Base-by-base conservation (phyloP, 352 stramenopile genomes). In the Pythium oligandrum region DNA sequence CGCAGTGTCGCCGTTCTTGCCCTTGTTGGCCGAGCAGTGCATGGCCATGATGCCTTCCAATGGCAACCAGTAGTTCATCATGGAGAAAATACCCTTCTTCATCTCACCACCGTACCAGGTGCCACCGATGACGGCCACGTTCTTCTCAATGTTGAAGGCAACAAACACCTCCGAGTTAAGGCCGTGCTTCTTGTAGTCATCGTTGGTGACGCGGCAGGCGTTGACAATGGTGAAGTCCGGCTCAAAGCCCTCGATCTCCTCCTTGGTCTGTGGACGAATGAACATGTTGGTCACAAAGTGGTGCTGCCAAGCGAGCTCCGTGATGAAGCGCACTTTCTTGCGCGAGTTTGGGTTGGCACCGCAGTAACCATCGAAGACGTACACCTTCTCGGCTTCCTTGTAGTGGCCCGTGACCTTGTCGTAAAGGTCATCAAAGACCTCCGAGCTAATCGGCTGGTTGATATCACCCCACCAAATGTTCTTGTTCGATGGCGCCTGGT, bases 31-130 rank as follows among this genome's bases (percentile, higher is more conserved):
- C 46, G 90, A 98, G 69, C 95, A 98, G 83, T 99, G 96, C 96
- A 99, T 99, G 51, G 96, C 75, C 74, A 99, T 96, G 68, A 98
- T 93, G 56, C 90, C 90, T 45, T 97, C 70, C 45, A 98, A 81
- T 34, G 96, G 96, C 35, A 98, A 73, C 87, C 85, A 98, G 78
- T 98, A 98, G 77, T 99, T 98, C 95, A 99, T 99, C 71, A 99
- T 87, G 52, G 80, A 94, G 62, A 99, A 99, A 62, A 98, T 98
- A 33, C 95, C 96, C 76, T 99, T 98, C 78, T 99, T 99, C 81
- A 98, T 99, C 74, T 99, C 96, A 42, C 96, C 96, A 48, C 95
- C 96, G 75, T 98, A 99, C 83, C 85, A 98, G 5, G 96, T 98
- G 51, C 95, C 95, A 52, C 94, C 93, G 52, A 98, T 98, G 44